Base-by-base conservation (phyloP, 2,329 filamentous ascomycete genomes). In the Alternaria brassicicola region DNA sequence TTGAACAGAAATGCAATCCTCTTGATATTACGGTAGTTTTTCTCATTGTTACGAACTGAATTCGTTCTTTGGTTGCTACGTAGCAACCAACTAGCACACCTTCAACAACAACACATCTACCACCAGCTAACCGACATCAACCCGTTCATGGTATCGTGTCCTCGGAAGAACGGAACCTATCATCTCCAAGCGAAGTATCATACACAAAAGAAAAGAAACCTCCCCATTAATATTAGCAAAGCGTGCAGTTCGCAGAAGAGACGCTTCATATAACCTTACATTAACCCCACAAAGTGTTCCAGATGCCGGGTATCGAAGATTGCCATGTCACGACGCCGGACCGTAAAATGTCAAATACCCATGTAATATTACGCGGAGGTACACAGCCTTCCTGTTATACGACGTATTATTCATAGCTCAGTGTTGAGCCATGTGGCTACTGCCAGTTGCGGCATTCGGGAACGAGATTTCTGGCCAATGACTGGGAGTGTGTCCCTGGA, bases 381-480 rank as follows among this genome's bases (percentile, higher is more conserved):
- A 47, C 38, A 42, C 56, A 48, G 47, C 46, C 53, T 28, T 19
- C 30, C 7, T 43, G n/a, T 23, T 35, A 6, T 47, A 33, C 5
- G 9, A 47, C 25, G 43, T 31, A 31, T 46, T 21, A 28, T 47
- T 54, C n/a, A 28, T 6, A 38, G 31, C 33, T 55, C 48, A 67
- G n/a, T 70, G 55, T 42, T 69, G 65, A 23, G 59, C 56, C 23
- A 64, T 61, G 47, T 68, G 65, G 17, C 66, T 69, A 53, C 48
- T 28, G 17, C 51, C 51, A 31, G 68, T 74, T 7, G 65, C 52
- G 8, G 59, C 56, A 19, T 66, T 64, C 1, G 65, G 63, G 50
- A 71, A 76, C 4, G 68, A 56, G 36, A 76, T 66, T 2, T 66
- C 64, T 12, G 75, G 75, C 75, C 75, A 77, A 43, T 71, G 70